Conservation (phyloP, 2,329 filamentous ascomycete species). For the Colletotrichum sp. region DNA sequence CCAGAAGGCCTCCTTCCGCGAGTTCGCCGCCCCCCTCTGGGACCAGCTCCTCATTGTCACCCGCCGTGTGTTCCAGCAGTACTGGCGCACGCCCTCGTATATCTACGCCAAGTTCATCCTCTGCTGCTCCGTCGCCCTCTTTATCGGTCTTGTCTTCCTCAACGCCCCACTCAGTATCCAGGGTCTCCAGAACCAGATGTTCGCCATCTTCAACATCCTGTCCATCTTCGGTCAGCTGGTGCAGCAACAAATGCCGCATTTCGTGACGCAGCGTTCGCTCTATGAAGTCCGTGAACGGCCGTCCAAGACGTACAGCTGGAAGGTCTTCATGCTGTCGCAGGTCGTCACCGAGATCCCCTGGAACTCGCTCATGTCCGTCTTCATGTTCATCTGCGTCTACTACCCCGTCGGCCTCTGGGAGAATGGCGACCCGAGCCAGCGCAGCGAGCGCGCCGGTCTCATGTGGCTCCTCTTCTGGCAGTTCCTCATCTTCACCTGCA, state of each 20-base stretch:
- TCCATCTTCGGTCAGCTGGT: constrained; percentile 68
- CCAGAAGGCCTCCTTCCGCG: not conserved
- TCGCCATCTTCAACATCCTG: constrained; percentile 68
- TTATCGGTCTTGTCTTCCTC: constrained; percentile 70
- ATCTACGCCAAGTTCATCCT: constrained; percentile 74
- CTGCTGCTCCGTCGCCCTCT: constrained; percentile 48
- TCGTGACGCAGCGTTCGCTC: constrained; percentile 67
- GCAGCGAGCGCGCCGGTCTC: constrained; percentile 57
- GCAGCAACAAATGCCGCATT: constrained; percentile 70
- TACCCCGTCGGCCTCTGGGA: constrained; percentile 69
- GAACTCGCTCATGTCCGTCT: constrained; percentile 64
- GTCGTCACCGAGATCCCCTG: constrained; percentile 73
- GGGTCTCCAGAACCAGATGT: constrained; percentile 70
- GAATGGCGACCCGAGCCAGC: constrained; percentile 58
- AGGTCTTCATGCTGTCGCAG: constrained; percentile 68
- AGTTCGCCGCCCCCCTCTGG: constrained; percentile 69
- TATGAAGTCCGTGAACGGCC: constrained; percentile 72
- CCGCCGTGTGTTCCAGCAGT: constrained; percentile 74
- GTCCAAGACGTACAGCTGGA: constrained; percentile 69
- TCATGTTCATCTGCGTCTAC: constrained; percentile 71
- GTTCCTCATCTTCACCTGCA: constrained; percentile 71
- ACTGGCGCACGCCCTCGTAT: constrained; percentile 79
- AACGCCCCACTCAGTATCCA: constrained; percentile 60
- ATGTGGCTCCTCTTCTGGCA: constrained; percentile 68
- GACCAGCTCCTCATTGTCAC: constrained; percentile 49